Evolutionary conservation across 2,329 filamentous ascomycete genomes (phyloP).

Genomic region (Fusarium oligoseptatum): DNA sequence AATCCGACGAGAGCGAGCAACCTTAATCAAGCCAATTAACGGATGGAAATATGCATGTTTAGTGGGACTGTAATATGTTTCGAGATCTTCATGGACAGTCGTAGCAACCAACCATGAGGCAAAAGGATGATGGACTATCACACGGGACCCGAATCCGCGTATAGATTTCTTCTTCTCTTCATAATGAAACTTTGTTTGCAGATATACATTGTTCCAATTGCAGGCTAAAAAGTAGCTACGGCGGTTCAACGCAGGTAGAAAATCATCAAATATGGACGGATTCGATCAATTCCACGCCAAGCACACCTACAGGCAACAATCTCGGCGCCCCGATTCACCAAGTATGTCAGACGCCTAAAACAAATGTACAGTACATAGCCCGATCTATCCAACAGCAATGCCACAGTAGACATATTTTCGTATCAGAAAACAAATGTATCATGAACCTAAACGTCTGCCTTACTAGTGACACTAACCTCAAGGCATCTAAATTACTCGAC

Average conservation of each 20-base stretch:
- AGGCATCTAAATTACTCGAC: constrained; percentile 9
- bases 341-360: background rate
- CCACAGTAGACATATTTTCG: background rate
- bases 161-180: background rate
- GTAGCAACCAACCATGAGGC: background rate
- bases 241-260: background rate
- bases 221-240: background rate
- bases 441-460: background rate
- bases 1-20: constrained; percentile 21
- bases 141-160: background rate
- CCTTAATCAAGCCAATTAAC: background rate
- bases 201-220: background rate
- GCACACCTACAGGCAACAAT: background rate
- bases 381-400: background rate
- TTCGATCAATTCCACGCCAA: background rate
- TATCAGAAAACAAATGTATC: background rate
- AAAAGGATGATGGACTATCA: background rate
- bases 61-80: background rate
- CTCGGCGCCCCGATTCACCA: background rate
- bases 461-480: background rate
- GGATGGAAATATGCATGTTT: background rate
- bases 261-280: background rate
- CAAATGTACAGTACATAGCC: background rate
- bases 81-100: background rate
- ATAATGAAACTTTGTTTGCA: background rate